Base-by-base conservation (phyloP, 768 basidiomycete species). In the Agrocybe pediades region DNA sequence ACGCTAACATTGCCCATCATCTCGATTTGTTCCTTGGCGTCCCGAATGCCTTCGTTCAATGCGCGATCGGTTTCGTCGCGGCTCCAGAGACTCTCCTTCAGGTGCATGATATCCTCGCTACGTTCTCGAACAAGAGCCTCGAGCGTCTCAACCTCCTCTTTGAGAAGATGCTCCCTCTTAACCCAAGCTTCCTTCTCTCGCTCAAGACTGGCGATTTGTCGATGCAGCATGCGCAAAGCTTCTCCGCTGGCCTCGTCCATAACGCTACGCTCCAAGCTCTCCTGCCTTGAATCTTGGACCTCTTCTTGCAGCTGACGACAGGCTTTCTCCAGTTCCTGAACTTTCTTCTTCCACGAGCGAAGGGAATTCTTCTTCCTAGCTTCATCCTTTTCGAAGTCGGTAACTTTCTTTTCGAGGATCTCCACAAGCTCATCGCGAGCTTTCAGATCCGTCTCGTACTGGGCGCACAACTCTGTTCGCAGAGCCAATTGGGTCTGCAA, bases 201-300 rank as follows among this genome's bases (percentile, higher is more conserved):
- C 62, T 91, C 87, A 30, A 95, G 74, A n/a, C 81, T 78, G 7
- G 82, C 80, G 57, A 98, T 92, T 64, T 90, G 87, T 5, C 79
- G 70, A 62, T 98, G 91, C 41, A 97, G 78, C 70, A 85, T 84
- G 41, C 90, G 78, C 63, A 98, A 74, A 25, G 87, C 92, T 68
- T 86, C 85, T 2, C 87, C 80, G 54, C 88, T 90, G 1, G 90
- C 87, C 58, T 86, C 87, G 62, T 90, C 89, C 78, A 96, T 95
- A 36, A 95, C 71, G 57, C 92, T 90, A 17, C 86, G 74, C 55
- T 90, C 88, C 68, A 92, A 74, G 62, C 87, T 90, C 63, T 91
- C 90, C 60, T 90, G 85, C 36, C 93, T 78, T 40, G 88, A 88
- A 6, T 82, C 77, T 56, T 98, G 95, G 24, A 95, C 89, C 65